phyloP scores from a whole-genome alignment of 2,329 filamentous ascomycete genomes.

The Neurospora crassa region DNA sequence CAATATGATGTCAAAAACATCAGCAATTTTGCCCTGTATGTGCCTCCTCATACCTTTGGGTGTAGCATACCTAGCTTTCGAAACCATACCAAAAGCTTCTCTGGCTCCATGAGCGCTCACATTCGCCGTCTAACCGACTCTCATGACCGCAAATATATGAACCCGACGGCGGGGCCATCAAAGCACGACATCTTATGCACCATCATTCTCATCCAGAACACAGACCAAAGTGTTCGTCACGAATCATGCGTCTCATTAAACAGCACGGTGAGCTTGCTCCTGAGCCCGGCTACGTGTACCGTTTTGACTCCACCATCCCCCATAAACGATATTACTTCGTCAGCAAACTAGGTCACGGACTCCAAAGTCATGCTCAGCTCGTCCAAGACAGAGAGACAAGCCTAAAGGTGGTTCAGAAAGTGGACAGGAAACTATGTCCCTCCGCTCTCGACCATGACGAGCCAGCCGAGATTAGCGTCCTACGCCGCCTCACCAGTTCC shows the following conservation, averaged over 20 bases:
- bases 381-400: neutral
- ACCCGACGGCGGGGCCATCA: neutral
- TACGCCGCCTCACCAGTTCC: neutral
- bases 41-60: neutral
- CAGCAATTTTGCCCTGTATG: neutral
- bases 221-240: neutral
- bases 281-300: neutral
- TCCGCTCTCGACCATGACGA: neutral
- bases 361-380: neutral
- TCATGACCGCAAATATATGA: neutral
- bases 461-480: neutral
- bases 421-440: neutral
- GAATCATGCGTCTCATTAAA: neutral
- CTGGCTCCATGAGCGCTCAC: neutral
- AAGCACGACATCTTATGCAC: neutral
- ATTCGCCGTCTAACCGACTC: neutral
- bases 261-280: neutral
- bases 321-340: neutral
- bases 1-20: neutral
- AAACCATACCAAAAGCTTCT: neutral
- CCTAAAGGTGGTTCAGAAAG: neutral
- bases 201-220: neutral
- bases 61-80: neutral
- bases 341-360: neutral
- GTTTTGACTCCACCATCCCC: neutral